Base-by-base conservation (phyloP, 176 grass and related monocot species). In the Aegilops bicornis region DNA sequence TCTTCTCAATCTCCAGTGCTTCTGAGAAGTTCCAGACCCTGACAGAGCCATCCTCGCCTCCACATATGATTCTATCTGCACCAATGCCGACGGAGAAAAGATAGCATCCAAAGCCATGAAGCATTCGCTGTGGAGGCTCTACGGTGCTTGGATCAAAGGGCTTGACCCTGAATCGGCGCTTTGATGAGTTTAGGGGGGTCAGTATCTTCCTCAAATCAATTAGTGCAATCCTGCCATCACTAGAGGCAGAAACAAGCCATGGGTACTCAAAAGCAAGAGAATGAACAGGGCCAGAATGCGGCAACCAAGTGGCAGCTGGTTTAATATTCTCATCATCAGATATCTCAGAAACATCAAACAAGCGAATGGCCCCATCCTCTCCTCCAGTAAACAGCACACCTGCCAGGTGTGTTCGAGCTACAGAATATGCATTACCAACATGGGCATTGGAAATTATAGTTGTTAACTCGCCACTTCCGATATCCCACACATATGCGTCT, bases 21-120 rank as follows among this genome's bases (percentile, higher is more conserved):
- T 92, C 86, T 22, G 93, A 95, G 79, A 98, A 98, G 82, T 98
- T 92, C 96, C 96, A 98, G 56, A 98, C 88, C 83, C 88, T 96
- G 30, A 94, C 93, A 47, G 88, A 29, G 8, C 93, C 96, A 81
- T 94, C 93, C 84, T 98, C 96, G n/a, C 96, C 92, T 6, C 84
- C 96, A 87, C 96, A 98, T 45, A 98, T 75, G 52, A 98, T 96
- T 87, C 93, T 91, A 83, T 98, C 93, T 23, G 84, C 86, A 58
- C 96, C 93, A 2, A 96, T 89, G 33, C 81, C 86, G 0, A 98
- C 33, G 1, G 93, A 93, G 78, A 98, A 98, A 69, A 98, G 86
- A 82, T 89, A 80, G 73, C 93, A 91, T n/a, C 96, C 90, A 92
- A 91, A 89, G 6, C 96, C 96, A 66, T 98, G 93, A 54, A 98